Base-by-base conservation (phyloP, 2,329 filamentous ascomycete species). In the Monosporascus sp. region DNA sequence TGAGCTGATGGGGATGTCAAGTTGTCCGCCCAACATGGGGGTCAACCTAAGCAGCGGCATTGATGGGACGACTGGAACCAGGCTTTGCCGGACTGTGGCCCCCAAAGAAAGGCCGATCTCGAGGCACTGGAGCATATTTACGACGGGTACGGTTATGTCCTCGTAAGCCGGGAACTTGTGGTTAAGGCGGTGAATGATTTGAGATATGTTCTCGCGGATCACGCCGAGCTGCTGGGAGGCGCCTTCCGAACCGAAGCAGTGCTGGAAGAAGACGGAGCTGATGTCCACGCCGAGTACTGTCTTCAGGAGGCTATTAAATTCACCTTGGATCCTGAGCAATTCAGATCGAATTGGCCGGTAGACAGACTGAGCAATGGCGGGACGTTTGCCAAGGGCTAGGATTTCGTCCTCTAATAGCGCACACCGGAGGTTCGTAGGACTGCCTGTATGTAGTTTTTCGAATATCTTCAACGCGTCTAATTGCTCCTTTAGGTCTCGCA, bases 121-220 rank as follows among this genome's bases (percentile, higher is more conserved):
- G 9, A 97, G 74, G 60, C 89, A 89, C 54, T 88, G 84, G 44
- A 97, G 75, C 58, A 97, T 88, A 50, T 88, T 89, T 45, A 91
- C 78, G 11, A 91, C 80, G 4, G 91, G 92, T 45, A 82, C 78
- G 0, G 88, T 89, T 61, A 97, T 82, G 65, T 99, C 94, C 56
- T 91, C 89, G 63, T 97, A 97, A 15, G 85, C 84, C 40, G 85
- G 80, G 65, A 91, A 95, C 37, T 84, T 79, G 31, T 81, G 76
- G 2, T 78, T 79, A 7, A 99, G 78, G 45, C 92, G 82, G 51
- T 79, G 75, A 49, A 88, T 82, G 40, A 96, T 82, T 56, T 88
- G 84, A 7, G 76, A 72, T n/a, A 94, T 73, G 51, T 81, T 83
- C 55, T 78, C 74, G 51, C 74, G 75, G 17, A 84, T 69, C 2